phyloP scores from a whole-genome alignment of 805 yeast species.

The Wickerhamomyces bisporus region DNA sequence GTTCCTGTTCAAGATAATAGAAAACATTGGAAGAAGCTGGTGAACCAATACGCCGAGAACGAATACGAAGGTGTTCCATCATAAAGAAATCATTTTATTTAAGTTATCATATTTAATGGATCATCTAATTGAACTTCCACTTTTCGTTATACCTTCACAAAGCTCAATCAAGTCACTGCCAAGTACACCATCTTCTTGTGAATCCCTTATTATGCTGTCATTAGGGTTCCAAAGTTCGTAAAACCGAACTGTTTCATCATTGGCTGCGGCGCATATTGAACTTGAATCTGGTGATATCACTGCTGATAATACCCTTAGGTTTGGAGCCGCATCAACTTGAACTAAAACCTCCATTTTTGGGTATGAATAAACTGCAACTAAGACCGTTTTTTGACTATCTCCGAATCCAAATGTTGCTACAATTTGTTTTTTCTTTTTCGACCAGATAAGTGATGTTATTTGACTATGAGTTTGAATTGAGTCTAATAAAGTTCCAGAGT shows the following conservation, averaged over 20 bases:
- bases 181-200: conserved; percentile 41
- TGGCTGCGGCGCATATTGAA: conserved; percentile 67
- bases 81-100: conserved; percentile 23
- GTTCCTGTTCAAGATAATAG: conserved; percentile 71
- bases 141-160: conserved; percentile 45
- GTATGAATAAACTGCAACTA: conserved; percentile 60
- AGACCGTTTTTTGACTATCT: conserved; percentile 40
- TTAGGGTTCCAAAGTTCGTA: conserved; percentile 62
- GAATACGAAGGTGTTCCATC: conserved; percentile 89
- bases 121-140: conserved; percentile 25
- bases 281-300: conserved; percentile 59
- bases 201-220: conserved; percentile 30
- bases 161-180: conserved; percentile 57
- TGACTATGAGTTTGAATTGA: conserved; percentile 61
- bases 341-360: conserved; percentile 51
- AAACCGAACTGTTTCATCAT: conserved; percentile 73
- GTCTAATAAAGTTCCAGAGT: conserved; percentile 64
- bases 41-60: conserved; percentile 49
- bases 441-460: conserved; percentile 78
- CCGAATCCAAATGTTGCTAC: conserved; percentile 83
- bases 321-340: conserved; percentile 44
- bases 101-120: not conserved
- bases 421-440: conserved; percentile 53
- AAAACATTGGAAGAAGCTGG: conserved; percentile 55
- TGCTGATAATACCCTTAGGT: conserved; percentile 61